A percentile compares a stretch with the other conserved stretches of the same genome.
phyloP scores from a whole-genome alignment of 2,329 filamentous ascomycete species.

The Coniella lustricola region DNA sequence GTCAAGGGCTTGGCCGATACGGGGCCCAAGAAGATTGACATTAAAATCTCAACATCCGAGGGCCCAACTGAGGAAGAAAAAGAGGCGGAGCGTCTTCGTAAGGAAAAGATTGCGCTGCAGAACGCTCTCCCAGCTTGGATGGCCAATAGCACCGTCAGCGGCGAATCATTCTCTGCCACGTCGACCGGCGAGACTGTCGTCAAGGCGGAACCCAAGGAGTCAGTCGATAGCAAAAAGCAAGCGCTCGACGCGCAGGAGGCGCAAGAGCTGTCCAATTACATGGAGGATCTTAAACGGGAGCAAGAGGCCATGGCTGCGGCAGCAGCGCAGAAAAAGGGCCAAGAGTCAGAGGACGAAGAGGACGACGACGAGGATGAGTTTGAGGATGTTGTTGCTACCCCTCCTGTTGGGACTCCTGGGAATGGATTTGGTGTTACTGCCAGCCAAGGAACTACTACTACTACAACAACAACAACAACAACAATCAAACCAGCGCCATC shows the following conservation, averaged over 20 bases:
- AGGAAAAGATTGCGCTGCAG: slow-evolving; percentile 58
- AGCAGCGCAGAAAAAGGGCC: slow-evolving; percentile 40
- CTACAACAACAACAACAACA: too few relatives aligned
- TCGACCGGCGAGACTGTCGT: slow-evolving; percentile 21
- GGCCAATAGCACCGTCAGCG: slow-evolving; percentile 61
- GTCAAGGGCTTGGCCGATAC: slow-evolving; percentile 62
- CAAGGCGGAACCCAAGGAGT: slow-evolving; percentile 39
- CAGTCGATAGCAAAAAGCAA: slow-evolving; percentile 33
- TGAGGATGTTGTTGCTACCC: slow-evolving; percentile 41
- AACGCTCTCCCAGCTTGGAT: slow-evolving; percentile 69
- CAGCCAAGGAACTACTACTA: background rate
- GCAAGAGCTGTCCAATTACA: slow-evolving; percentile 59
- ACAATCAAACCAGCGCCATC: slow-evolving; percentile 18
- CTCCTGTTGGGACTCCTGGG: slow-evolving; percentile 22
- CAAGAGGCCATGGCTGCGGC: slow-evolving; percentile 27
- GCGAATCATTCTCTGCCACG: slow-evolving; percentile 48
- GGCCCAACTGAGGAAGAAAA: slow-evolving; percentile 62
- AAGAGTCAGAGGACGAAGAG: slow-evolving; percentile 33
- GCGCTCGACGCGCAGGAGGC: slow-evolving; percentile 42
- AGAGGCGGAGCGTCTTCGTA: slow-evolving; percentile 56
- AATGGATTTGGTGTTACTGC: background rate
- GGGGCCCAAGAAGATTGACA: slow-evolving; percentile 61
- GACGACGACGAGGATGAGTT: slow-evolving; percentile 41
- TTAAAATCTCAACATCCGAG: slow-evolving; percentile 60
- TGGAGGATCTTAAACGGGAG: slow-evolving; percentile 53